These are phyloP conservation scores for Fragaria nilgerrensis DNA, from an alignment of 306 rosid species.

Conservation along the genomic window DNA sequence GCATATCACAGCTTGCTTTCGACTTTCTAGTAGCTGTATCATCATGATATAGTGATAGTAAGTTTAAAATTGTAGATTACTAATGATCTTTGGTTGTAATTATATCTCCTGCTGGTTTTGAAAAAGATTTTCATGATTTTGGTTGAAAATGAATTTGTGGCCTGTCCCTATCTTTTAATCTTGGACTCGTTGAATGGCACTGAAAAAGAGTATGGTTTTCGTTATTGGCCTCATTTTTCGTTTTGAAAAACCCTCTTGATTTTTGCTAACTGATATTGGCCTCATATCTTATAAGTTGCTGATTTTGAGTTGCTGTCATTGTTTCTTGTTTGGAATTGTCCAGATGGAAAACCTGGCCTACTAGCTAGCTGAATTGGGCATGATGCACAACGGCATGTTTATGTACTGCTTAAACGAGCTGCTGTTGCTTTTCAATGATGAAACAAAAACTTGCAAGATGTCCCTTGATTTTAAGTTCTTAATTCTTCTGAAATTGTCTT, in stretches of 20 bases:
- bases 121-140: background rate
- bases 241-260: background rate
- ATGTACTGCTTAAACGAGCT: slow-evolving; percentile 20
- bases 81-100: background rate
- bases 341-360: slow-evolving; percentile 63
- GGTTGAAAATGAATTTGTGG: background rate
- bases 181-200: no score
- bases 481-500: no score
- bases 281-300: background rate
- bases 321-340: background rate
- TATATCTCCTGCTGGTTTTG: background rate
- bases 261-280: background rate
- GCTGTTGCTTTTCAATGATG: slow-evolving; percentile 61
- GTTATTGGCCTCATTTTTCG: no score
- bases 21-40: no score
- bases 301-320: background rate
- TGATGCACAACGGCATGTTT: slow-evolving; percentile 63
- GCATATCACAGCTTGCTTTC: background rate
- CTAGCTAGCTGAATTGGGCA: slow-evolving; percentile 69
- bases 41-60: background rate
- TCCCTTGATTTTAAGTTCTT: no score
- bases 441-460: no score
- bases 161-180: background rate
- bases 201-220: background rate
- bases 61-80: background rate